These are phyloP conservation scores for Paracamarosporium sp. DNA, from an alignment of 2,329 filamentous ascomycete species.

Conservation along the genomic window DNA sequence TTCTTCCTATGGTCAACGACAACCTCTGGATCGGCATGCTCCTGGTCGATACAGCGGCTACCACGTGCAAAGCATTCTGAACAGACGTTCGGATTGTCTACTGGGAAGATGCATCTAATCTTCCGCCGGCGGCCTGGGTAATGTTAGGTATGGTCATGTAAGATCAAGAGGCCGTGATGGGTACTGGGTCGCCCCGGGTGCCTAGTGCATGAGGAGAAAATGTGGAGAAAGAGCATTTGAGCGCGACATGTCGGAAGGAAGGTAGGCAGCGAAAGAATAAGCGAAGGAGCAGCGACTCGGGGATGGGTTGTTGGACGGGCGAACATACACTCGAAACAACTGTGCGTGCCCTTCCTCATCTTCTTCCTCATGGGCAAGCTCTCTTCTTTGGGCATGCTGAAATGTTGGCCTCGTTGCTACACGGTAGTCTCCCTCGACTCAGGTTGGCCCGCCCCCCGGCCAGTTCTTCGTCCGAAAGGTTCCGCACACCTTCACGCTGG, in stretches of 20 bases:
- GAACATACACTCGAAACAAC: conserved; percentile 53
- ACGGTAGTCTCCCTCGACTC: not conserved
- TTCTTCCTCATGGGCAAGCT: conserved; percentile 46
- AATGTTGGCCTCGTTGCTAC: conserved; percentile 3
- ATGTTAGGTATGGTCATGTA: conserved; percentile 25
- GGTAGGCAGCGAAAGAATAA: not conserved
- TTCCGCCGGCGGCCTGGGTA: conserved; percentile 56
- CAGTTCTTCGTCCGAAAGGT: conserved; percentile 50
- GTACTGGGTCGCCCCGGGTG: not conserved
- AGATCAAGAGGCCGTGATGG: conserved; percentile 5
- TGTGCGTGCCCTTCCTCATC: conserved; percentile 54
- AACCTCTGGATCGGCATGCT: conserved; percentile 48
- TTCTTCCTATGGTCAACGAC: conserved; percentile 52
- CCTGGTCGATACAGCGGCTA: conserved; percentile 55
- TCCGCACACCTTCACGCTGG: conserved; percentile 50
- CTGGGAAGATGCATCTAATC: conserved; percentile 55
- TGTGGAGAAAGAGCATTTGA: not conserved
- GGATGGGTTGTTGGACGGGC: not conserved
- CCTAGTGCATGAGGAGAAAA: not conserved
- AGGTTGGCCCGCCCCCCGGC: conserved; percentile 1
- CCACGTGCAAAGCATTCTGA: conserved; percentile 55
- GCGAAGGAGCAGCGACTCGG: not conserved
- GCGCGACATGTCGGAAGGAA: not conserved
- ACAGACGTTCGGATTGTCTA: conserved; percentile 50
- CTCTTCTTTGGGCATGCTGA: conserved; percentile 46